Percentiles rank a stretch among this genome's conserved stretches.
Conservation (phyloP, 192 early-diverging fungal genomes). For the Endogone sp. region DNA sequence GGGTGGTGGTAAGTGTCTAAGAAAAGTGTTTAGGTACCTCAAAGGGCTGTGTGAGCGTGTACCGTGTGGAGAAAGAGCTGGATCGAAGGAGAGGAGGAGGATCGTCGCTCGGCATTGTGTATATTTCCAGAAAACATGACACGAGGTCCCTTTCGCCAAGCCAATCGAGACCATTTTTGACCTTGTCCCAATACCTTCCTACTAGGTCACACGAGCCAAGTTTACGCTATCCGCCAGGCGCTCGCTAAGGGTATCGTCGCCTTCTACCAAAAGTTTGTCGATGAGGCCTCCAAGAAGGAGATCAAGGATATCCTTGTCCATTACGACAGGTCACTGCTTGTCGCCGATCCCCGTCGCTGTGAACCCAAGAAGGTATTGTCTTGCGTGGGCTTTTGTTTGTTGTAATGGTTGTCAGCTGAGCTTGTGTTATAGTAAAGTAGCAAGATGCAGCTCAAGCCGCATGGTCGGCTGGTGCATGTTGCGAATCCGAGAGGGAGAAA, state of each 20-base stretch:
- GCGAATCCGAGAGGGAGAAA: no score
- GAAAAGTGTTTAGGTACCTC: background rate
- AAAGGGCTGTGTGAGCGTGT: background rate
- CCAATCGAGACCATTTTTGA: background rate
- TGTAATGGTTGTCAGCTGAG: no score
- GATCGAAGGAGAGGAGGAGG: no score
- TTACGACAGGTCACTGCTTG: slow-evolving; percentile 97
- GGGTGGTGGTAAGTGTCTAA: slow-evolving; percentile 70
- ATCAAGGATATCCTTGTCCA: slow-evolving; percentile 87
- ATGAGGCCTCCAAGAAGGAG: slow-evolving; percentile 99
- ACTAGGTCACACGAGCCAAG: slow-evolving; percentile 83
- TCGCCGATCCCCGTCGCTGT: slow-evolving; percentile 97
- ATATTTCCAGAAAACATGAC: no score
- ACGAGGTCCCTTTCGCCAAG: no score
- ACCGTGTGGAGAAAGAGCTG: no score
- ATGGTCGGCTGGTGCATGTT: no score
- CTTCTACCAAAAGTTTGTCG: slow-evolving; percentile 99
- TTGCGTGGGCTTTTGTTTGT: no score
- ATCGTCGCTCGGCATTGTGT: no score
- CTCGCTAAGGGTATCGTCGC: slow-evolving; percentile 99
- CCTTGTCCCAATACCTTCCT: background rate
- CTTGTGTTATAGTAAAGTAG: no score
- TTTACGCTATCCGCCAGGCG: slow-evolving; percentile 98
- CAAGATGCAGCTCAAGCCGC: no score
- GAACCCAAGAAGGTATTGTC: slow-evolving; percentile 88